Conservation (phyloP, 1,139 yeast genomes). For the Barnettozyma hawaiiensis region DNA sequence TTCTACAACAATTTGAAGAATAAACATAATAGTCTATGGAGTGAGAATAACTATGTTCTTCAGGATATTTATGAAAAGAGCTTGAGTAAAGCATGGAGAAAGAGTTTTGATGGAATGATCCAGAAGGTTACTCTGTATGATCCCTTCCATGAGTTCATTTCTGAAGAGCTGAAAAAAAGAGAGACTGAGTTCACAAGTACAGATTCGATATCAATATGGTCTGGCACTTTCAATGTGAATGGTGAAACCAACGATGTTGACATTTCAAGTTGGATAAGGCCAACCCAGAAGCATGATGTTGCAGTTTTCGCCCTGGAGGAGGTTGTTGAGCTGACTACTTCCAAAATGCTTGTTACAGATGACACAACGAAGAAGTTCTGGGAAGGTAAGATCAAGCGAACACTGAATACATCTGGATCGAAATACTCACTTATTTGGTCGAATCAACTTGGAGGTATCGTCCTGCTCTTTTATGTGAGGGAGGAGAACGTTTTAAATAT, state of each 20-base stretch:
- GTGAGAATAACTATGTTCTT: conserved; percentile 48
- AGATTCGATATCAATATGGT: conserved; percentile 47
- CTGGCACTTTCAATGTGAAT: conserved; percentile 70
- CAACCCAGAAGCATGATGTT: conserved; percentile 53
- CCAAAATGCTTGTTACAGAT: conserved; percentile 82
- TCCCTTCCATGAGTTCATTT: conserved; percentile 68
- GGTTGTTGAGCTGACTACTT: conserved; percentile 84
- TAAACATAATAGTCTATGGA: conserved; percentile 58
- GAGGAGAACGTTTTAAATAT: conserved; percentile 57
- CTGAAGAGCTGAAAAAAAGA: conserved; percentile 45
- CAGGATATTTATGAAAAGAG: conserved; percentile 36
- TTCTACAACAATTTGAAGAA: conserved; percentile 39
- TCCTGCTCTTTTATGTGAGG: conserved; percentile 65
- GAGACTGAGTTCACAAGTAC: conserved; percentile 45
- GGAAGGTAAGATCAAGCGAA: conserved; percentile 63
- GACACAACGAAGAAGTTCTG: conserved; percentile 65
- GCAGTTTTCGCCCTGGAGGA: conserved; percentile 88
- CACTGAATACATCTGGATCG: conserved; percentile 43
- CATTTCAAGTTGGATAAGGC: conserved; percentile 55
- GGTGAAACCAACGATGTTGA: conserved; percentile 51
- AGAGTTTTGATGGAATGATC: conserved; percentile 25
- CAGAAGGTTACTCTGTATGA: conserved; percentile 47
- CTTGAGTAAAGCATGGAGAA: conserved; percentile 28
- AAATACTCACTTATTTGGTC: conserved; percentile 71
- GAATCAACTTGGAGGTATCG: conserved; percentile 92